These are phyloP conservation scores for Phytophthora sojae DNA, from an alignment of 352 stramenopile species.

Conservation along the genomic window DNA sequence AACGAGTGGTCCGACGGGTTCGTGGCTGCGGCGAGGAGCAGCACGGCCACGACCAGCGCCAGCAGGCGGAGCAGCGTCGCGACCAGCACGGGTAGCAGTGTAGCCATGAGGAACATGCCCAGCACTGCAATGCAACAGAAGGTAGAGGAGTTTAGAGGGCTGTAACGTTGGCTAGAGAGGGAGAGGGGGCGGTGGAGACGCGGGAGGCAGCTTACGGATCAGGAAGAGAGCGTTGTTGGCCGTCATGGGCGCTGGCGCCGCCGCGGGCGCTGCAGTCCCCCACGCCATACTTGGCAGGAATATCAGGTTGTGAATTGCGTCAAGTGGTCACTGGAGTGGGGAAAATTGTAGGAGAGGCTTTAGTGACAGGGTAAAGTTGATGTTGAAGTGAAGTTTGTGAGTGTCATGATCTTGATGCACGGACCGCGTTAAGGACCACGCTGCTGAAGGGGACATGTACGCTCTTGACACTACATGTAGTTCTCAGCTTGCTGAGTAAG, in stretches of 20 bases:
- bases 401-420: too few relatives aligned
- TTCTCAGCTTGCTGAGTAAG: too few relatives aligned
- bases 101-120: conserved; percentile 74
- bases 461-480: too few relatives aligned
- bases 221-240: conserved; percentile 77
- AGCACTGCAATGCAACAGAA: conserved; percentile 50
- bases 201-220: conserved; percentile 49
- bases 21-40: conserved; percentile 46
- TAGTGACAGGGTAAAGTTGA: not conserved
- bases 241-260: conserved; percentile 41
- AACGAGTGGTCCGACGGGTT: conserved; percentile 83
- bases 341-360: not conserved
- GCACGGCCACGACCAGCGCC: conserved; percentile 36
- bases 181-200: conserved; percentile 1
- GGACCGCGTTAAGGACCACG: too few relatives aligned
- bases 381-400: too few relatives aligned
- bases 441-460: too few relatives aligned
- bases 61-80: conserved; percentile 49
- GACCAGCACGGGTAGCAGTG: conserved; percentile 69
- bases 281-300: conserved; percentile 27
- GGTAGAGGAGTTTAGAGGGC: conserved; percentile 6
- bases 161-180: conserved; percentile 11
- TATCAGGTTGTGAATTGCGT: conserved; percentile 9
- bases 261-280: conserved; percentile 24
- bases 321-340: not conserved